Percentiles rank a stretch among this genome's conserved stretches.
These are phyloP conservation scores for Chalara sp. DNA, from an alignment of 2,329 filamentous ascomycete genomes.

Conservation along the genomic window DNA sequence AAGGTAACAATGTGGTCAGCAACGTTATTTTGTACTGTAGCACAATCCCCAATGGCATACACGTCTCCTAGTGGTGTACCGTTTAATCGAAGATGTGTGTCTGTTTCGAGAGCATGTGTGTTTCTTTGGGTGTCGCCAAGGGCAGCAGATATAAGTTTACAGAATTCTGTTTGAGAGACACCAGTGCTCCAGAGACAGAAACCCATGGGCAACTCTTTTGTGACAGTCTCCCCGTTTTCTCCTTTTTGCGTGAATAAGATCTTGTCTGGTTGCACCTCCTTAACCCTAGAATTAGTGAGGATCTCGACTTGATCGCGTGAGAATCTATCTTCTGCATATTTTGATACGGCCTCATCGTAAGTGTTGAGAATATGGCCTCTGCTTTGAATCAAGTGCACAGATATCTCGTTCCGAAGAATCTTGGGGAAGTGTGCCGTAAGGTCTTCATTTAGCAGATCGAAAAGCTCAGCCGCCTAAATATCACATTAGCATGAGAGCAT, in stretches of 20 bases:
- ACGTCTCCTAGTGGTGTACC: slow-evolving; percentile 90
- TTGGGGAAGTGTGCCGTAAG: slow-evolving; percentile 76
- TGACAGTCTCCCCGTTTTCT: slow-evolving; percentile 65
- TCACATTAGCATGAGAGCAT: too few species aligned
- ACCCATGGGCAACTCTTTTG: slow-evolving; percentile 89
- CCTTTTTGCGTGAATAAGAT: slow-evolving; percentile 84
- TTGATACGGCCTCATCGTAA: slow-evolving; percentile 89
- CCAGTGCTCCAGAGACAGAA: slow-evolving; percentile 98
- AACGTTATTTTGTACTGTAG: slow-evolving; percentile 95
- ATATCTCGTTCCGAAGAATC: slow-evolving; percentile 93
- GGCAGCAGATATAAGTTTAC: slow-evolving; percentile 68
- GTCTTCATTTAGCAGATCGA: slow-evolving; percentile 94
- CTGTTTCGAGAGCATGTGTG: slow-evolving; percentile 85
- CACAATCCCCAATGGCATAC: slow-evolving; percentile 93
- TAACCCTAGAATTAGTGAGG: slow-evolving; percentile 86
- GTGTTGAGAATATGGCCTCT: slow-evolving; percentile 94
- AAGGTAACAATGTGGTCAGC: slow-evolving; percentile 88
- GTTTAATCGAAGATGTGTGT: slow-evolving; percentile 82
- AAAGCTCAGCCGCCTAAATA: slow-evolving; percentile 67
- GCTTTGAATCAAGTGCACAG: slow-evolving; percentile 93
- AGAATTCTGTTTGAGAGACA: slow-evolving; percentile 79
- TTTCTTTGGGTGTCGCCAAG: slow-evolving; percentile 76
- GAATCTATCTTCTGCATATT: slow-evolving; percentile 87
- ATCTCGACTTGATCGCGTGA: slow-evolving; percentile 87
- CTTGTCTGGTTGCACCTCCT: slow-evolving; percentile 75